A percentile compares a stretch with the other conserved stretches of the same genome.
phyloP scores from a whole-genome alignment of 345 rosid species.

The Hibiscus mutabilis region DNA sequence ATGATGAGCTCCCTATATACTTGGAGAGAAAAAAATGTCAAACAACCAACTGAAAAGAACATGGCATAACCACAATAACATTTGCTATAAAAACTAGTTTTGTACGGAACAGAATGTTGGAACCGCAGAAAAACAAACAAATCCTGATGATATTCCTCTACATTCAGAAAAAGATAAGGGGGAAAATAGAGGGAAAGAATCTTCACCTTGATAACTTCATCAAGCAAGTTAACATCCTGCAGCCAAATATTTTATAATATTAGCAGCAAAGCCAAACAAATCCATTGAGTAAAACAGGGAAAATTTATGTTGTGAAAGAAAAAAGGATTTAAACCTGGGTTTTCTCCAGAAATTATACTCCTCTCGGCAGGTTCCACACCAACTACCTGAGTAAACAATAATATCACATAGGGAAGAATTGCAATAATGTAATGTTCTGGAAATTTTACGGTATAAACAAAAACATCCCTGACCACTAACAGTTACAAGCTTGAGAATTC shows the following conservation, averaged over 20 bases:
- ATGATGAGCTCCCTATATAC: background rate
- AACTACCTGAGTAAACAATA: constrained; percentile 45
- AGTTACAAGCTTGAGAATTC: background rate
- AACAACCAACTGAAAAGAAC: background rate
- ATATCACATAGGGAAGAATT: background rate
- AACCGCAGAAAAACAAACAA: background rate
- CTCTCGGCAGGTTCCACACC: constrained; percentile 98
- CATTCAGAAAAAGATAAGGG: background rate
- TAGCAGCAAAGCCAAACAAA: constrained; percentile 12
- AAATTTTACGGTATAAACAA: background rate
- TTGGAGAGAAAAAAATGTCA: background rate
- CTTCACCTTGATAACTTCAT: constrained; percentile 39
- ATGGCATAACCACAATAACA: background rate
- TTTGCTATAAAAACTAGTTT: background rate
- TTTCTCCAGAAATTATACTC: constrained; percentile 83
- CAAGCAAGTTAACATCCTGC: constrained; percentile 83
- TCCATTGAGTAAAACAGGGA: background rate
- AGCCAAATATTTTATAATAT: constrained; percentile 7
- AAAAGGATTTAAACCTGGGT: constrained; percentile 40
- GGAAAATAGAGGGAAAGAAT: background rate
- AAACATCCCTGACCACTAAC: background rate
- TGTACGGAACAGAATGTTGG: background rate
- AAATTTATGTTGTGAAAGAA: constrained; percentile 4
- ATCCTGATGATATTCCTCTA: background rate
- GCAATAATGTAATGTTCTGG: background rate